Base-by-base conservation (phyloP, 2,329 filamentous ascomycete species). In the Talaromyces sp. region DNA sequence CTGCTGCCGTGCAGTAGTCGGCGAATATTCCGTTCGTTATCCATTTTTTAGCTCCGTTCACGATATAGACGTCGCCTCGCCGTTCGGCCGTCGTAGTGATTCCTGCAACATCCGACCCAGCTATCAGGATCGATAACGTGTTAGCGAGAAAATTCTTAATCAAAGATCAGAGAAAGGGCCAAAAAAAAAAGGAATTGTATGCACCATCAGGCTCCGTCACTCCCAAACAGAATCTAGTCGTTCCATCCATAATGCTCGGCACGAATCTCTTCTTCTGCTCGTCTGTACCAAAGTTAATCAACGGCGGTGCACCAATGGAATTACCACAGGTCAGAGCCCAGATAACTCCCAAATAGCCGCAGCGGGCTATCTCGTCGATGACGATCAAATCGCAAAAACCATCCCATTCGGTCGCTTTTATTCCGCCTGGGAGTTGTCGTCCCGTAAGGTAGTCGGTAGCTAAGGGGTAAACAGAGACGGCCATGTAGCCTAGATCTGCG, bases 11-110 rank as follows among this genome's bases (percentile, higher is more conserved):
- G 72, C 82, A 81, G 66, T 84, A 82, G 51, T 83, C 79, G 5
- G 84, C 81, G 73, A 78, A 84, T 1, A 82, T 81, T 2, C 77
- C 81, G 35, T 83, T 83, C 0, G 85, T 86, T 64, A 88, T 86
- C 83, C 84, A 86, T 69, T 86, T 86, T 76, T 88, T 87, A 54
- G 79, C 81, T 0, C 85, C 85, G 58, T 85, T 86, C 31, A 87
- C 83, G 27, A 85, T 69, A 67, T 86, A 88, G 24, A 74, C 70
- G 26, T 75, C 72, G 1, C 78, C 81, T 55, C 80, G 74, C 50
- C 72, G 71, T 26, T 72, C 64, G 26, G 35, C 54, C 11, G 35
- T 56, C 5, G 54, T 41, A 6, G 21, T 56, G 5, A 55, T 10
- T 13, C 54, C 54, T n/a, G 54, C 32, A 29, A 56, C 54, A 43